Conservation (phyloP, 768 basidiomycete genomes). For the Kwoniella dejecticola region DNA sequence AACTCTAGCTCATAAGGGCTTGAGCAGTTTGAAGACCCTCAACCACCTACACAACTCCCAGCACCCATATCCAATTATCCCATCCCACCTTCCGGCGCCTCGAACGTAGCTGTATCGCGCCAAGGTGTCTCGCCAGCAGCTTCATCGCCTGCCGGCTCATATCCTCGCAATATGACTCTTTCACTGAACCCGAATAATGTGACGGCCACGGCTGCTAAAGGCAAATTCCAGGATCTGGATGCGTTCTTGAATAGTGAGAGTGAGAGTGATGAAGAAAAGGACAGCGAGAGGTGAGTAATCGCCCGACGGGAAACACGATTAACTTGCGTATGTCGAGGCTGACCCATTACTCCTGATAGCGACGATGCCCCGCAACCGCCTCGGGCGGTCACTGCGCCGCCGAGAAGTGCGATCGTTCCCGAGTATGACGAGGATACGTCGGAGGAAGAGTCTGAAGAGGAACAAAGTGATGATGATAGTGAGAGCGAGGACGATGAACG, state of each 20-base stretch:
- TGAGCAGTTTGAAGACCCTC: conserved; percentile 12
- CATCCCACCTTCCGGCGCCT: conserved; percentile 16
- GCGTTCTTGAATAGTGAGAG: conserved; percentile 46
- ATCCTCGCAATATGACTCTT: background rate
- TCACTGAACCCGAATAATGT: background rate
- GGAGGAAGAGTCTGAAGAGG: conserved; percentile 17
- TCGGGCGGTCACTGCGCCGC: conserved; percentile 36
- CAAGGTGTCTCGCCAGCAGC: conserved; percentile 8
- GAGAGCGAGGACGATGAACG: conserved; percentile 11
- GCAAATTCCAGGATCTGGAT: conserved; percentile 52
- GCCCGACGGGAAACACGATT: background rate
- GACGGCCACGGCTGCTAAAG: conserved; percentile 19
- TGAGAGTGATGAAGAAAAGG: conserved; percentile 40
- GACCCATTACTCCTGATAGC: background rate
- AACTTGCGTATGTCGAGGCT: background rate
- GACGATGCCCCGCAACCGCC: background rate
- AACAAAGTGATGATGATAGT: background rate
- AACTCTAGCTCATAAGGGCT: no score
- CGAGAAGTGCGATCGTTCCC: conserved; percentile 43
- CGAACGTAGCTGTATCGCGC: background rate
- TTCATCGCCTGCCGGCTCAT: conserved; percentile 18
- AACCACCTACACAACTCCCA: conserved; percentile 3
- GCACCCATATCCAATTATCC: conserved; percentile 2
- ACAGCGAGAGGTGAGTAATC: conserved; percentile 12
- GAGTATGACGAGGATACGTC: conserved; percentile 38